A percentile compares a stretch with the other conserved stretches of the same genome.
These are phyloP conservation scores for Rhodotorula sp. DNA, from an alignment of 1,284 basidiomycete species.

Conservation along the genomic window DNA sequence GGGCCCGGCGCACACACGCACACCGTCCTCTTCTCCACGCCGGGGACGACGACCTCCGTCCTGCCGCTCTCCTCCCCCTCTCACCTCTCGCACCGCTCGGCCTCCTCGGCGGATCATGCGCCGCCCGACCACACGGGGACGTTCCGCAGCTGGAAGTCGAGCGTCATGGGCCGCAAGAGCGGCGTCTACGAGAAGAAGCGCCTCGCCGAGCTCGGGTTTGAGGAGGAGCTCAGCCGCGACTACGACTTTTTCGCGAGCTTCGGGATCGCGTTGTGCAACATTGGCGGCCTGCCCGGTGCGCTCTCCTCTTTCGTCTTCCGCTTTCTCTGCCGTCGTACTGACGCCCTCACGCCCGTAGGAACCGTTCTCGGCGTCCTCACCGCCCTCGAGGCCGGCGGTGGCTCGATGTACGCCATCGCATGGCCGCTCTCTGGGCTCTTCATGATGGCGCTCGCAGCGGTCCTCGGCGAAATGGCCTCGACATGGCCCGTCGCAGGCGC, in stretches of 20 bases:
- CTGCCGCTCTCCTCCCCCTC: constrained; percentile 12
- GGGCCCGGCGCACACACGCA: not conserved
- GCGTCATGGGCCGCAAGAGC: constrained; percentile 16
- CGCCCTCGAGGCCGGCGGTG: constrained; percentile 44
- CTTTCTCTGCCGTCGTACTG: not conserved
- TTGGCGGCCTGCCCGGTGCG: constrained; percentile 40
- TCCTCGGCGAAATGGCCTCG: constrained; percentile 45
- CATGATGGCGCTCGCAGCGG: constrained; percentile 43
- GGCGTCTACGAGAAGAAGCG: constrained; percentile 31
- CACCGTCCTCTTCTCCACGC: constrained; percentile 18
- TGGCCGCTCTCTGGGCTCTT: constrained; percentile 47
- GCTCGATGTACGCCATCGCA: constrained; percentile 43
- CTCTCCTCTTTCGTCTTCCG: too few relatives aligned
- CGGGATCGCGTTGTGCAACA: constrained; percentile 40
- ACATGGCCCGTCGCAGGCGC: constrained; percentile 46
- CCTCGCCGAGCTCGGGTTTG: constrained; percentile 32
- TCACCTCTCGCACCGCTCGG: not conserved
- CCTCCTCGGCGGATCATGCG: not conserved
- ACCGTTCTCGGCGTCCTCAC: constrained; percentile 44
- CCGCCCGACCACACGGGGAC: constrained; percentile 16
- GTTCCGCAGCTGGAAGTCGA: constrained; percentile 30
- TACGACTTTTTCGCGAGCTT: constrained; percentile 41
- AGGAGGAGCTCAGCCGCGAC: constrained; percentile 36
- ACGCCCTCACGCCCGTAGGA: constrained; percentile 16
- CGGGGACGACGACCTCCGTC: constrained; percentile 16